A percentile compares a stretch with the other conserved stretches of the same genome.
These are phyloP conservation scores for Phytophthora meadii DNA, from an alignment of 352 stramenopile genomes.

Conservation along the genomic window DNA sequence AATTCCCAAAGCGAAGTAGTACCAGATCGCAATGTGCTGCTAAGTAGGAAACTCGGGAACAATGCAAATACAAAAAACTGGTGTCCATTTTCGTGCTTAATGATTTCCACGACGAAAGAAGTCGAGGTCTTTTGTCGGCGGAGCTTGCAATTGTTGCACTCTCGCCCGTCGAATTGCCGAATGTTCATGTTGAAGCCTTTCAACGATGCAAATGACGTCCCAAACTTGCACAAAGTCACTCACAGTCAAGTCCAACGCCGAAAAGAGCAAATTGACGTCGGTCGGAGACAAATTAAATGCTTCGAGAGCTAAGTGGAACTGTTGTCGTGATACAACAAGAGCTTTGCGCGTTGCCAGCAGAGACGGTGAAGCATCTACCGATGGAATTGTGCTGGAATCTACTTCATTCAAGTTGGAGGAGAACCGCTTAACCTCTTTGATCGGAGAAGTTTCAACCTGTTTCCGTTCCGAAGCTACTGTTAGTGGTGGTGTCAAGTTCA, in stretches of 20 bases:
- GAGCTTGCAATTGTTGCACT: slow-evolving; percentile 52
- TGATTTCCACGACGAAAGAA: slow-evolving; percentile 36
- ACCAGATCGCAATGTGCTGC: slow-evolving; percentile 33
- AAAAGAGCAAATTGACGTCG: slow-evolving; percentile 74
- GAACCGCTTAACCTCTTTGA: slow-evolving; percentile 28
- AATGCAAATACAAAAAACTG: slow-evolving; percentile 19
- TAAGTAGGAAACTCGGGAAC: slow-evolving; percentile 15
- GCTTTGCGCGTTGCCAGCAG: slow-evolving; percentile 30
- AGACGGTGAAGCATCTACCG: slow-evolving; percentile 30
- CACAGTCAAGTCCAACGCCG: slow-evolving; percentile 59
- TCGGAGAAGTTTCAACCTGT: slow-evolving; percentile 6
- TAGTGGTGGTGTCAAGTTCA: slow-evolving; percentile 3
- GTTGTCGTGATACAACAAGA: slow-evolving; percentile 59
- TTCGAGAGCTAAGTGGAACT: slow-evolving; percentile 68
- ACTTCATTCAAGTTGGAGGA: slow-evolving; percentile 10
- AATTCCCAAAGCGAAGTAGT: slow-evolving; percentile 15
- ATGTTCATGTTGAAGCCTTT: slow-evolving; percentile 56
- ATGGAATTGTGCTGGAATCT: slow-evolving; percentile 1
- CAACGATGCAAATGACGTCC: slow-evolving; percentile 51
- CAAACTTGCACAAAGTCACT: slow-evolving; percentile 59
- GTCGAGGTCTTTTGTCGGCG: slow-evolving; percentile 47
- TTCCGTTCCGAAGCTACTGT: slow-evolving; percentile 3
- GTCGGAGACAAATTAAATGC: slow-evolving; percentile 47
- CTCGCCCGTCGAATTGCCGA: slow-evolving; percentile 50
- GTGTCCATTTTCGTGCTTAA: slow-evolving; percentile 1